Conservation (phyloP, 306 rosid genomes). For the Cicer judaicum region DNA sequence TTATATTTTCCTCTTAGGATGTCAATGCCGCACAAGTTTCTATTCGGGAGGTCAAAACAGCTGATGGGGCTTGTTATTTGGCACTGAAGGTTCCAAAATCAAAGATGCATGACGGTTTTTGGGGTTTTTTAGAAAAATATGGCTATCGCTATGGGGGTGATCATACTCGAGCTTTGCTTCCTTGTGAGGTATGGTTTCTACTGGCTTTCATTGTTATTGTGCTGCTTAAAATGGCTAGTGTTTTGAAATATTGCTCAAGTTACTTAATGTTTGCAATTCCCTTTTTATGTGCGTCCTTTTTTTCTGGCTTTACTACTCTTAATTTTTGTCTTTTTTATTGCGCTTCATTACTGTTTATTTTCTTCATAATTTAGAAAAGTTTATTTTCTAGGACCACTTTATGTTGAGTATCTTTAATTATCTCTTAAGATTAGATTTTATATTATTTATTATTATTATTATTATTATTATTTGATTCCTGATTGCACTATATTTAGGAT, state of each 20-base stretch:
- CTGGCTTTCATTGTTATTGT: constrained; percentile 37
- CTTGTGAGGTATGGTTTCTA: constrained; percentile 77
- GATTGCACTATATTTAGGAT: too few species aligned
- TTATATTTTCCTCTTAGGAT: constrained; percentile 47
- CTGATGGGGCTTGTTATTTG: constrained; percentile 73
- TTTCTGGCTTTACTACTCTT: constrained; percentile 2
- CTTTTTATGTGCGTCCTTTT: not conserved
- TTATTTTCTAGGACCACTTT: too few species aligned
- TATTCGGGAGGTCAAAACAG: constrained; percentile 66
- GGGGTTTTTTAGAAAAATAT: constrained; percentile 77
- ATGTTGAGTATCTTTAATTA: too few species aligned
- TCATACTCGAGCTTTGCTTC: constrained; percentile 77
- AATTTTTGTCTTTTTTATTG: not conserved
- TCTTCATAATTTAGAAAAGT: not conserved
- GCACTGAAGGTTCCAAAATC: constrained; percentile 60
- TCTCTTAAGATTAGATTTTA: too few species aligned
- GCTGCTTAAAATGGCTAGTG: constrained; percentile 6
- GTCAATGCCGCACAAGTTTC: constrained; percentile 70
- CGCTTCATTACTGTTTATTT: not conserved
- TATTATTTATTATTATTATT: too few species aligned
- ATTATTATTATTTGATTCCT: too few species aligned
- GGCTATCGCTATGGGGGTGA: constrained; percentile 77
- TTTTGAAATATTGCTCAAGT: constrained; percentile 12
- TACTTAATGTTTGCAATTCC: not conserved
- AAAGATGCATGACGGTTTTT: constrained; percentile 52